Base-by-base conservation (phyloP, 2,329 filamentous ascomycete genomes). In the Sporothrix inflata region DNA sequence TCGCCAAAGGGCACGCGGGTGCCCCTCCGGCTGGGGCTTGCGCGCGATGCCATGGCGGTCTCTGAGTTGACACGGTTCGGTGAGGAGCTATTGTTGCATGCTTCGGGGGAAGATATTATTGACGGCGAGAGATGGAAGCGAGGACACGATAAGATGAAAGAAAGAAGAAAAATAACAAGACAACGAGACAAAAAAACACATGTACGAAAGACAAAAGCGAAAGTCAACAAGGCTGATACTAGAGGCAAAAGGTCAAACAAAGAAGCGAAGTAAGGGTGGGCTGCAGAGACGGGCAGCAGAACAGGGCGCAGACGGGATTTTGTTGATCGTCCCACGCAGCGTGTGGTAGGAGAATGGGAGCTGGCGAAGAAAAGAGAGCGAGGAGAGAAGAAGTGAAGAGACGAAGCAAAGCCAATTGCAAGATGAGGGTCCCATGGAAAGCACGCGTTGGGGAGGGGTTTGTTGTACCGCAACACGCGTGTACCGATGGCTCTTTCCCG, bases 1-100 rank as follows among this genome's bases (percentile, higher is more conserved):
- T 80, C 79, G 27, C 76, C 73, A 47, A 80, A 74, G 11, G 79
- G 79, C 69, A 79, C 76, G n/a, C 79, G 78, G 45, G 70, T 27
- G 51, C 71, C 72, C 9, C 74, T 60, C 7, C 73, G 61, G n/a
- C 73, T 72, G 30, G 75, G 63, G 55, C 72, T 73, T 65, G 30
- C 71, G 49, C 70, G 76, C 49, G 75, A 72, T 42, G 78, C 76
- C 78, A 79, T 79, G 73, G 40, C 53, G 55, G 61, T 49, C 30
- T 67, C 40, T 60, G 53, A 40, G 55, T 51, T 60, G 14, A 16
- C 21, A 34, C 45, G n/a, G 40, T 1, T 14, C 4, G 51, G 30
- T 53, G 27, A 49, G 55, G 19, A 24, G 9, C 38, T 72, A 71
- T 63, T 16, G 68, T 63, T 16, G 68, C 74, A 75, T 73, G 61